Conservation (phyloP, 2,329 filamentous ascomycete species). For the Curvularia sp. region DNA sequence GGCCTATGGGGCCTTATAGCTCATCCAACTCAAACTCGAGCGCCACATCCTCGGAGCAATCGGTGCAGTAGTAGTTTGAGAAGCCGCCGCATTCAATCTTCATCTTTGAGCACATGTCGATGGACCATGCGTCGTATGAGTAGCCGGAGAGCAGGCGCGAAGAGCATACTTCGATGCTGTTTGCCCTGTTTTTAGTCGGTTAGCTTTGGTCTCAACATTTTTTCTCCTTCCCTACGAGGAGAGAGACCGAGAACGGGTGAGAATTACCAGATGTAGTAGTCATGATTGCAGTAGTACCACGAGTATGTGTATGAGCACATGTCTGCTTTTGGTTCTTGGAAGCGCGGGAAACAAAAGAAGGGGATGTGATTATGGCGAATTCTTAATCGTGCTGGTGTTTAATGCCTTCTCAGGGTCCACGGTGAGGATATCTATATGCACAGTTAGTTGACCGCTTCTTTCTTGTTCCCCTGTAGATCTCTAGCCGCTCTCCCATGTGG, state of each 20-base stretch:
- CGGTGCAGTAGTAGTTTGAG: conserved; percentile 55
- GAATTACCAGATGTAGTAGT: conserved; percentile 56
- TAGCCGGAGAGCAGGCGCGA: conserved; percentile 56
- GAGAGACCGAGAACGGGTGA: background rate
- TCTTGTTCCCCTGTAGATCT: background rate
- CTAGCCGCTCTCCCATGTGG: background rate
- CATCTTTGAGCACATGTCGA: conserved; percentile 58
- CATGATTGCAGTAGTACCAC: conserved; percentile 59
- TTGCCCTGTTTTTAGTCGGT: conserved; percentile 34
- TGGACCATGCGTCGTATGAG: conserved; percentile 58
- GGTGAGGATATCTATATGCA: conserved; percentile 9
- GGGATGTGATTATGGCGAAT: background rate
- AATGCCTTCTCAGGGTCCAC: background rate
- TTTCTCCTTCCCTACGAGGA: background rate
- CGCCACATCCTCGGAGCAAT: conserved; percentile 54
- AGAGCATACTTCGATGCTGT: conserved; percentile 56
- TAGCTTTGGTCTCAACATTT: no score
- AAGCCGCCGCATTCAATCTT: conserved; percentile 53
- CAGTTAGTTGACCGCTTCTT: conserved; percentile 17
- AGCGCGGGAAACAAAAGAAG: background rate
- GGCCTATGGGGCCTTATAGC: conserved; percentile 32
- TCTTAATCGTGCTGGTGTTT: background rate
- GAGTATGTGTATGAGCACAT: conserved; percentile 59
- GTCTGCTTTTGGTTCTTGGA: background rate
- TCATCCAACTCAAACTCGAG: conserved; percentile 55